Conservation (phyloP, 768 basidiomycete genomes). For the Trametes sanguinea region DNA sequence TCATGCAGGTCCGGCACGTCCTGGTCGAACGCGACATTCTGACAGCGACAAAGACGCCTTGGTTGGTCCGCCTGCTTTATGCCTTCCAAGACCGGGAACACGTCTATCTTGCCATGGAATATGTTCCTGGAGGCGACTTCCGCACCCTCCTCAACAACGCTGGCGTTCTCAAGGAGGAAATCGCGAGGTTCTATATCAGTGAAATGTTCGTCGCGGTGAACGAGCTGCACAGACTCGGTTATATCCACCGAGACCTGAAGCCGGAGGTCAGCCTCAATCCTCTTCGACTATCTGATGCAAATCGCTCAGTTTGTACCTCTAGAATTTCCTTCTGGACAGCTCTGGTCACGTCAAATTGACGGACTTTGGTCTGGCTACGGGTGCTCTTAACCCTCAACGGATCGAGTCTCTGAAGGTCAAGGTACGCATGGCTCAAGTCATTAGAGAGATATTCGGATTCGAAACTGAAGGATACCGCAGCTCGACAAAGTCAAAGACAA, state of each 20-base stretch:
- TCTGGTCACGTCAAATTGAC: constrained; percentile 97
- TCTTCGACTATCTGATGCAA: constrained; percentile 18
- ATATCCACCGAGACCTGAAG: constrained; percentile 97
- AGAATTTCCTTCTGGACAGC: constrained; percentile 97
- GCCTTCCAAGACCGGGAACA: constrained; percentile 93
- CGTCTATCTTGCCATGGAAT: constrained; percentile 99
- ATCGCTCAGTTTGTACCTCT: not conserved
- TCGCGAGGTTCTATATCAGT: constrained; percentile 94
- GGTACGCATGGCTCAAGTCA: constrained; percentile 42
- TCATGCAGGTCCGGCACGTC: constrained; percentile 87
- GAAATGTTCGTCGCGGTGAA: constrained; percentile 97
- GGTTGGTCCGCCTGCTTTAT: constrained; percentile 93
- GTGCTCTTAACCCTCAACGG: constrained; percentile 89
- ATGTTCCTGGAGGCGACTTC: constrained; percentile 98
- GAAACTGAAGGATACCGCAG: constrained; percentile 41
- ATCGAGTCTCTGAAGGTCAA: constrained; percentile 95
- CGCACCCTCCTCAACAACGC: constrained; percentile 97
- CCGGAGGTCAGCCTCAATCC: constrained; percentile 66
- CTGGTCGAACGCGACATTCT: constrained; percentile 97
- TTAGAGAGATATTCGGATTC: not conserved
- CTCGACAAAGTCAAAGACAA: constrained; percentile 97
- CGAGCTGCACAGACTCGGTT: constrained; percentile 95
- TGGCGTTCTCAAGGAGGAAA: constrained; percentile 95
- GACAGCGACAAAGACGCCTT: constrained; percentile 95
- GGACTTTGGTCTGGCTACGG: constrained; percentile 97